phyloP scores from a whole-genome alignment of 768 basidiomycete genomes.

The Thelephora ganbajun region DNA sequence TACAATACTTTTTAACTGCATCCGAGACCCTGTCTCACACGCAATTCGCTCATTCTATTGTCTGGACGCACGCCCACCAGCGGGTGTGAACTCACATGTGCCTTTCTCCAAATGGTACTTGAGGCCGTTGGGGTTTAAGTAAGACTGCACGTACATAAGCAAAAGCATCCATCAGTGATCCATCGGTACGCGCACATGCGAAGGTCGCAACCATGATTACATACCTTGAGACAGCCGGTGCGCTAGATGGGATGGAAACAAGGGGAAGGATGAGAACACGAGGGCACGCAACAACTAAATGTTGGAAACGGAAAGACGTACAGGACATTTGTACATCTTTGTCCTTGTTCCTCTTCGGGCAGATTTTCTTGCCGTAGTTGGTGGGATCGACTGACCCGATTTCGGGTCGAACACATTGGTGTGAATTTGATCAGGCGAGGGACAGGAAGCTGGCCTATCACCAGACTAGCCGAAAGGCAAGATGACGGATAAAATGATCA shows the following conservation, averaged over 20 bases:
- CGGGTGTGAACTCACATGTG: conserved; percentile 34
- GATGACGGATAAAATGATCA: too few relatives aligned
- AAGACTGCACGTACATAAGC: conserved; percentile 22
- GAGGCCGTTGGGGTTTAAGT: conserved; percentile 53
- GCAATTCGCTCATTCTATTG: background rate
- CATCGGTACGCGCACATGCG: background rate
- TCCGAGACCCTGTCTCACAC: background rate
- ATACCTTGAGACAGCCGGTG: conserved; percentile 39
- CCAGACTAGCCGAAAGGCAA: too few relatives aligned
- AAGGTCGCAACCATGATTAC: conserved; percentile 4
- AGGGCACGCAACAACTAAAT: background rate
- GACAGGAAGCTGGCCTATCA: too few relatives aligned
- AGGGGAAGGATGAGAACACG: background rate
- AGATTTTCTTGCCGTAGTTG: conserved; percentile 8
- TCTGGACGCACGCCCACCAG: conserved; percentile 7
- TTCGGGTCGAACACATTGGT: too few relatives aligned
- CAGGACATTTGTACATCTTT: conserved; percentile 36
- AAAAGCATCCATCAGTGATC: conserved; percentile 2
- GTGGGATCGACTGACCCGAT: conserved; percentile 1
- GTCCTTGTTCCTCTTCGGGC: conserved; percentile 19
- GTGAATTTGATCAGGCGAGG: too few relatives aligned
- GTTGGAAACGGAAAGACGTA: conserved; percentile 16
- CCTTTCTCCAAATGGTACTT: conserved; percentile 59
- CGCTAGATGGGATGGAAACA: conserved; percentile 9
- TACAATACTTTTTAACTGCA: background rate